A percentile compares a stretch with the other conserved stretches of the same genome.
Evolutionary conservation across 2,329 filamentous ascomycete species (phyloP).

Genomic region (Phoma sp.): DNA sequence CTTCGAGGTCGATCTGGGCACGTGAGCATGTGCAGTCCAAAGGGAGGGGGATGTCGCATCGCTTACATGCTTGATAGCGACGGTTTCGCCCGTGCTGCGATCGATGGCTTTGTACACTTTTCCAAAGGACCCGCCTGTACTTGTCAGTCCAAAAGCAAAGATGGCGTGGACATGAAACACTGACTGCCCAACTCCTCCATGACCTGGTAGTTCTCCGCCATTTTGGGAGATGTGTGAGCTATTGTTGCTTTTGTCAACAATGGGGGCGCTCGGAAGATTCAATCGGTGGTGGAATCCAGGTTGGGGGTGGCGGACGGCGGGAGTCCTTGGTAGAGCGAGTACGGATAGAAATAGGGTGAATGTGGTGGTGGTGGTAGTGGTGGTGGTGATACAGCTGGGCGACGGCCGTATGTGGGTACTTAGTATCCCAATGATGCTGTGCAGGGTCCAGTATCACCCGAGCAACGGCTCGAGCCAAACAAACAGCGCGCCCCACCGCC

Average conservation of each 20-base stretch:
- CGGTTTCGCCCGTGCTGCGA: constrained; percentile 85
- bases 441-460: constrained; percentile 27
- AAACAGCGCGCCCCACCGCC: constrained; percentile 33
- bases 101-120: constrained; percentile 97
- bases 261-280: constrained; percentile 21
- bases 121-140: constrained; percentile 87
- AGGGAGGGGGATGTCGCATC: neutral
- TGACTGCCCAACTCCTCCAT: constrained; percentile 94
- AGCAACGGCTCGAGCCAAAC: constrained; percentile 39
- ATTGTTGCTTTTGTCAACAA: constrained; percentile 27
- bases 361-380: constrained; percentile 6
- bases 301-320: constrained; percentile 30
- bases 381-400: constrained; percentile 18
- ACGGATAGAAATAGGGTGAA: constrained; percentile 40
- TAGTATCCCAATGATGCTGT: constrained; percentile 1
- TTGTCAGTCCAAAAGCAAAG: constrained; percentile 23
- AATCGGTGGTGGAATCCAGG: constrained; percentile 27
- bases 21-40: constrained; percentile 8
- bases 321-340: constrained; percentile 27
- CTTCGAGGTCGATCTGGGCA: constrained; percentile 91
- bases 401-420: constrained; percentile 1
- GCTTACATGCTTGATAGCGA: constrained; percentile 93
- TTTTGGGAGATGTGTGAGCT: constrained; percentile 49
- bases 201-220: constrained; percentile 90
- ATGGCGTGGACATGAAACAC: constrained; percentile 40